These are phyloP conservation scores for Magnusiomyces starmeri DNA, from an alignment of 1,139 yeast genomes.

Conservation along the genomic window DNA sequence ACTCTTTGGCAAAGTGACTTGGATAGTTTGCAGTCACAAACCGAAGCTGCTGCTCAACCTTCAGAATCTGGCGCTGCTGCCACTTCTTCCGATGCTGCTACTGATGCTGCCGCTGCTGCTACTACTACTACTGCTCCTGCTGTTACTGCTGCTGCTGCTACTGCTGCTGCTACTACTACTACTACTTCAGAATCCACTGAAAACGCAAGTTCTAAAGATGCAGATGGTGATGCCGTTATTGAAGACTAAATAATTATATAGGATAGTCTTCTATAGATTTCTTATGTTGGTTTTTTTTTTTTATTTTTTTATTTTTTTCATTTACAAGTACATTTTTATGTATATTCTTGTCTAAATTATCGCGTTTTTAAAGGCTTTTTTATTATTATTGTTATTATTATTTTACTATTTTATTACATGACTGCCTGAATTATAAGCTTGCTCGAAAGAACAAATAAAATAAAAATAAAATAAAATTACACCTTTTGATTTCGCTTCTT, in stretches of 20 bases:
- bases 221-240: constrained; percentile 16
- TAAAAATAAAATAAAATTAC: not conserved
- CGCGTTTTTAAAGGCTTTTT: not conserved
- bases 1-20: constrained; percentile 97
- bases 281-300: not conserved
- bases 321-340: not conserved
- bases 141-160: not conserved
- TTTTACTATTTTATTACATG: no score
- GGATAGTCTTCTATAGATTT: not conserved
- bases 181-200: constrained; percentile 21
- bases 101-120: constrained; percentile 21
- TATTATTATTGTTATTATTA: no score
- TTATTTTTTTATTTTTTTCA: not conserved
- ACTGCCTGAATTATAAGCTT: not conserved
- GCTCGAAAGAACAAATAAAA: not conserved
- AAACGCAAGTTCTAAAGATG: constrained; percentile 24
- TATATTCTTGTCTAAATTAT: not conserved
- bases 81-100: not conserved
- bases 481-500: constrained; percentile 4
- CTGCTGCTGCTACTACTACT: constrained; percentile 3
- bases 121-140: not conserved
- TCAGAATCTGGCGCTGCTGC: constrained; percentile 27
- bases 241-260: constrained; percentile 4
- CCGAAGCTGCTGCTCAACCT: constrained; percentile 42
- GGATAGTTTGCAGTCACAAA: constrained; percentile 57